These are phyloP conservation scores for Sanghuangporus weigelae DNA, from an alignment of 1,284 basidiomycete genomes.

Conservation along the genomic window DNA sequence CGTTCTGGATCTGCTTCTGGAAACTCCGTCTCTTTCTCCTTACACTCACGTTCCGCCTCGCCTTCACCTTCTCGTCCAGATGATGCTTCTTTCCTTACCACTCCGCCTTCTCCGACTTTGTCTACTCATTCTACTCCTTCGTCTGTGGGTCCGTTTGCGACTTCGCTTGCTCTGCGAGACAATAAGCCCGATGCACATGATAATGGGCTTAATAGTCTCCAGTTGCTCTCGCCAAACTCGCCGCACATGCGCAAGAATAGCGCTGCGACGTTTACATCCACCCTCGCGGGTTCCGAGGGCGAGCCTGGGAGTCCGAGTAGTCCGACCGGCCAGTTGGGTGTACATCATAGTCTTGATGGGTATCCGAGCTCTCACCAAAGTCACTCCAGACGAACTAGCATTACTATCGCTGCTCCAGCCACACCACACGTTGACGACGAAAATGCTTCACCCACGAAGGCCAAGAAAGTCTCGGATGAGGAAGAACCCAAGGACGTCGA, in stretches of 20 bases:
- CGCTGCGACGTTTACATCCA: conserved; percentile 23
- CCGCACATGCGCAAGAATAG: conserved; percentile 32
- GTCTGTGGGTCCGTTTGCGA: conserved; percentile 35
- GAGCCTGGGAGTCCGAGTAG: conserved; percentile 7
- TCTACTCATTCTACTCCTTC: conserved; percentile 53
- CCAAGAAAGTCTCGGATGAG: not conserved
- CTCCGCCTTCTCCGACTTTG: conserved; percentile 67
- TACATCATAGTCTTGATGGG: not conserved
- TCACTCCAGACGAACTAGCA: conserved; percentile 16
- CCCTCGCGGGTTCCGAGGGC: conserved; percentile 8
- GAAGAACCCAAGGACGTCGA: conserved; percentile 1
- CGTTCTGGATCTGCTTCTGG: conserved; percentile 13
- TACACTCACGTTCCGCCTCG: conserved; percentile 7
- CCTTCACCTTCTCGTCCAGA: conserved; percentile 9
- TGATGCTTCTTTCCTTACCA: conserved; percentile 28
- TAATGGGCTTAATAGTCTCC: conserved; percentile 49
- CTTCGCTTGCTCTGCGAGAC: conserved; percentile 57
- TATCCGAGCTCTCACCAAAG: not conserved
- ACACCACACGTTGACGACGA: not conserved
- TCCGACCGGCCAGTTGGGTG: not conserved
- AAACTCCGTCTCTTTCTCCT: conserved; percentile 9
- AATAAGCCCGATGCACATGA: conserved; percentile 59
- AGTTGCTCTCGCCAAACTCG: conserved; percentile 44
- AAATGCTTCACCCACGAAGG: not conserved
- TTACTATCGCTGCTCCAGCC: conserved; percentile 14